Evolutionary conservation across 306 rosid species (phyloP).

Genomic region (Acmispon strigosus): DNA sequence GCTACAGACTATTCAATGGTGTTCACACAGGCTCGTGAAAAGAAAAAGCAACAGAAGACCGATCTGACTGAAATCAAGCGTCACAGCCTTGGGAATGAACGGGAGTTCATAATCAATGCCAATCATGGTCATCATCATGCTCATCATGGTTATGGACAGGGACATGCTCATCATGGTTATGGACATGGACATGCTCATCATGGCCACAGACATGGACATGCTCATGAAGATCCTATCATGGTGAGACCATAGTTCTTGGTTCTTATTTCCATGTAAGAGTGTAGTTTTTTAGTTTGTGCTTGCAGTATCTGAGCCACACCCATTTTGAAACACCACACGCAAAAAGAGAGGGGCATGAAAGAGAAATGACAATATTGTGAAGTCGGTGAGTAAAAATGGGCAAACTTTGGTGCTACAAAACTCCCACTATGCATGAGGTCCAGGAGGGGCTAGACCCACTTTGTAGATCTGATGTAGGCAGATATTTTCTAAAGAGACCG

Average conservation of each 20-base stretch:
- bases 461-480: too few species aligned
- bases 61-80: conserved; percentile 46
- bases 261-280: neutral
- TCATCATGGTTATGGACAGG: conserved; percentile 20
- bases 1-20: conserved; percentile 55
- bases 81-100: conserved; percentile 31
- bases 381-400: too few species aligned
- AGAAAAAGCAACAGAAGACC: conserved; percentile 44
- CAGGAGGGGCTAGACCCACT: too few species aligned
- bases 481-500: too few species aligned
- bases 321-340: neutral
- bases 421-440: too few species aligned
- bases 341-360: neutral
- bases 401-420: too few species aligned
- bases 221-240: conserved; percentile 13
- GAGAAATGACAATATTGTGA: neutral
- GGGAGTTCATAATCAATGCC: neutral
- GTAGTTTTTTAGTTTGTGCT: neutral
- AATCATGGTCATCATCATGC: conserved; percentile 1
- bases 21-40: conserved; percentile 64
- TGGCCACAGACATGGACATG: too few species aligned
- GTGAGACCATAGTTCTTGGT: conserved; percentile 17
- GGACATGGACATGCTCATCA: conserved; percentile 19
- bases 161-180: conserved; percentile 11
- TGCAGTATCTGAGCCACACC: neutral